These are phyloP conservation scores for Crucibulum laeve DNA, from an alignment of 768 basidiomycete genomes.

Conservation along the genomic window DNA sequence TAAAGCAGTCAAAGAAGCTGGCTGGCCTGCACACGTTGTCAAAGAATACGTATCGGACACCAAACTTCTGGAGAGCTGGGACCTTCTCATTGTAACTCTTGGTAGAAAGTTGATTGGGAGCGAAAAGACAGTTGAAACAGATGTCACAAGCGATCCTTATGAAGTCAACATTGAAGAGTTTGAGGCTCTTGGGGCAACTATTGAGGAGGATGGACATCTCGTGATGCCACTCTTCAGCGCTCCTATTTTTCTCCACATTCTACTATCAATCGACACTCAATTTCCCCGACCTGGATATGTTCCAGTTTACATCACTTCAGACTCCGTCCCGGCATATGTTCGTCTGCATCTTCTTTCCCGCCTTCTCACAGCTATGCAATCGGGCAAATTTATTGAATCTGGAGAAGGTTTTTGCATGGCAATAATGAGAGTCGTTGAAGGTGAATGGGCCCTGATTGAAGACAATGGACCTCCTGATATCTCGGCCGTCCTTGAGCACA, in stretches of 20 bases:
- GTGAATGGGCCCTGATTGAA: conserved; percentile 62
- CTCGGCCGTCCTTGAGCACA: conserved; percentile 56
- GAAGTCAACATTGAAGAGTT: conserved; percentile 41
- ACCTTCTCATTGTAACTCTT: conserved; percentile 49
- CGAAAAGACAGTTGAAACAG: conserved; percentile 12
- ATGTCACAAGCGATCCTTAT: conserved; percentile 2
- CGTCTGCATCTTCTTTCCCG: conserved; percentile 75
- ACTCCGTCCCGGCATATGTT: conserved; percentile 70
- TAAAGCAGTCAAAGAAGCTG: conserved; percentile 76
- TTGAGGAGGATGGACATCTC: conserved; percentile 40
- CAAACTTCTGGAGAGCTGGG: conserved; percentile 41
- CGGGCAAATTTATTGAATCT: conserved; percentile 50
- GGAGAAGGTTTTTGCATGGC: conserved; percentile 75
- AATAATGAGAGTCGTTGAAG: conserved; percentile 65
- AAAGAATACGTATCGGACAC: conserved; percentile 43
- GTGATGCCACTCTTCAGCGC: conserved; percentile 63
- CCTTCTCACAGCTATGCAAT: conserved; percentile 53
- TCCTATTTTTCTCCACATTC: conserved; percentile 62
- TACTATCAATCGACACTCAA: conserved; percentile 43
- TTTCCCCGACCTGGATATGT: conserved; percentile 46
- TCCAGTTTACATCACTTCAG: conserved; percentile 73
- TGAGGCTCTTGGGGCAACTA: conserved; percentile 52
- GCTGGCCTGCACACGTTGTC: conserved; percentile 73
- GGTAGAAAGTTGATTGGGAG: conserved; percentile 52
- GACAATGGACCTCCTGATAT: conserved; percentile 75